Percentiles rank a stretch among this genome's conserved stretches.
Evolutionary conservation across 495 filamentous ascomycete genomes (phyloP).

Genomic region (Tuber indicum): DNA sequence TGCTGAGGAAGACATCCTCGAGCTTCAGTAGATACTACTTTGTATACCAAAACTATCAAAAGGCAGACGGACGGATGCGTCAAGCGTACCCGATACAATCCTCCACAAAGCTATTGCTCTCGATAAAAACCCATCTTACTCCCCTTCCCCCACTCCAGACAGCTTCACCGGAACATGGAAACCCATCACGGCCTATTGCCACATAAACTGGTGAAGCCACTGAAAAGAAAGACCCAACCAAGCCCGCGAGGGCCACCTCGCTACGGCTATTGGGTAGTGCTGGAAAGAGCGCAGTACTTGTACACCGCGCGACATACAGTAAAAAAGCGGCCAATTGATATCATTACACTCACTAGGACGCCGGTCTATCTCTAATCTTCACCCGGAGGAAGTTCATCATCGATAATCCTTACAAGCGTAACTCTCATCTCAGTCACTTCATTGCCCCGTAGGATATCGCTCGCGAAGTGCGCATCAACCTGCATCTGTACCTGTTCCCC

Average conservation of each 20-base stretch:
- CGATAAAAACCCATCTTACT: neutral
- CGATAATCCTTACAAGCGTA: slow-evolving; percentile 85
- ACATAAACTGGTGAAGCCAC: neutral
- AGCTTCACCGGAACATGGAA: neutral
- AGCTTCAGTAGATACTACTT: neutral
- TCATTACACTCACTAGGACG: neutral
- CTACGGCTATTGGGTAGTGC: neutral
- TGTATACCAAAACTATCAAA: neutral
- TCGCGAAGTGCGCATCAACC: slow-evolving; percentile 94
- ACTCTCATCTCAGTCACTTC: slow-evolving; percentile 97
- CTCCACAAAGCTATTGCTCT: neutral
- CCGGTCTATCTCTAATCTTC: slow-evolving; percentile 59
- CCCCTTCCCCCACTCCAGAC: neutral
- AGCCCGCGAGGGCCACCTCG: neutral
- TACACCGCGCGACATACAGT: neutral
- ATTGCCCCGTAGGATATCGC: slow-evolving; percentile 85
- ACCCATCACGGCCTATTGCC: neutral
- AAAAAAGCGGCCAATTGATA: neutral
- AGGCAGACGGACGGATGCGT: neutral
- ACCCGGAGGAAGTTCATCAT: slow-evolving; percentile 94
- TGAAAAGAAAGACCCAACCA: neutral
- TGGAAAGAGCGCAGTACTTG: neutral
- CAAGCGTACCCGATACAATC: neutral
- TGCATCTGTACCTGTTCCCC: slow-evolving; percentile 83
- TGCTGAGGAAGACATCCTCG: neutral